phyloP scores from a whole-genome alignment of 129 eudicot species.

The Flaveria bidentis region DNA sequence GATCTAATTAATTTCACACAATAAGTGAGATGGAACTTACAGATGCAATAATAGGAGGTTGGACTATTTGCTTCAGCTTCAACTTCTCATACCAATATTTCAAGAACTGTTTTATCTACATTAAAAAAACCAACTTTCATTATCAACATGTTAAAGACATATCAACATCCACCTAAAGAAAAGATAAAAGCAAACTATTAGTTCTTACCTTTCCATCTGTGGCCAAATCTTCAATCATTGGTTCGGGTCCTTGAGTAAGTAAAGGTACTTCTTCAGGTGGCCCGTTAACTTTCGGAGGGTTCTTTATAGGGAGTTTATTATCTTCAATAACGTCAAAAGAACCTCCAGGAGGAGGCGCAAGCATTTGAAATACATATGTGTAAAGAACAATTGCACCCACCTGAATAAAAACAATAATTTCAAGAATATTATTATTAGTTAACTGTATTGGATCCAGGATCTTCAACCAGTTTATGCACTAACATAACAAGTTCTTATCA shows the following conservation, averaged over 20 bases:
- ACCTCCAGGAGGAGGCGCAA: slow-evolving; percentile 92
- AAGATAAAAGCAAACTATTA: not conserved
- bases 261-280: slow-evolving; percentile 77
- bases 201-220: slow-evolving; percentile 57
- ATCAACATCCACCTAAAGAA: not conserved
- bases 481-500: not conserved
- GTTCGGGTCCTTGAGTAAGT: slow-evolving; percentile 52
- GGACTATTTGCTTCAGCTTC: slow-evolving; percentile 93
- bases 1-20: not conserved
- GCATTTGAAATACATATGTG: slow-evolving; percentile 94
- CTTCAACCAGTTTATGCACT: not conserved
- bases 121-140: not conserved
- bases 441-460: not conserved
- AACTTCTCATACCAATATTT: slow-evolving; percentile 66
- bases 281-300: slow-evolving; percentile 23
- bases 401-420: slow-evolving; percentile 32
- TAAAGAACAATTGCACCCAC: slow-evolving; percentile 92
- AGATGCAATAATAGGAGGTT: slow-evolving; percentile 99
- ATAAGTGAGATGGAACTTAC: slow-evolving; percentile 45
- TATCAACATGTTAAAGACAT: not conserved
- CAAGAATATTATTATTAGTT: not conserved
- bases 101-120: slow-evolving; percentile 61
- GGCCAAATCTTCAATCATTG: slow-evolving; percentile 31
- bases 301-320: slow-evolving; percentile 56
- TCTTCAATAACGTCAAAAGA: slow-evolving; percentile 59